These are phyloP conservation scores for Aspergillus conjunctus DNA, from an alignment of 495 filamentous ascomycete genomes.

Conservation along the genomic window DNA sequence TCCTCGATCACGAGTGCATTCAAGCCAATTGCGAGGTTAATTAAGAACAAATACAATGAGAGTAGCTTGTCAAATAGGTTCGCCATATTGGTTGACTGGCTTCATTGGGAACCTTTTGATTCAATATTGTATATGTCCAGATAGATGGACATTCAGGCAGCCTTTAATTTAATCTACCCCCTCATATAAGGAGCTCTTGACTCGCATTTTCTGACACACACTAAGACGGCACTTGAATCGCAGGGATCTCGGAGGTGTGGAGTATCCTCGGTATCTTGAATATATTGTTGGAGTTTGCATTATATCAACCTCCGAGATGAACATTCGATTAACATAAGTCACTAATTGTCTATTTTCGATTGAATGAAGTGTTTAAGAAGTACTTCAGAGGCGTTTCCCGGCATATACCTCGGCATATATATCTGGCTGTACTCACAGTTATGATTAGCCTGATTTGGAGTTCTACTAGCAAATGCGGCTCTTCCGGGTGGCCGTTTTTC, in stretches of 20 bases:
- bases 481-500: no score
- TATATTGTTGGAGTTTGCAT: no score
- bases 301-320: no score
- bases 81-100: no score
- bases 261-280: constrained; percentile 4
- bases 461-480: no score
- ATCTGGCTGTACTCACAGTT: no score
- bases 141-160: neutral
- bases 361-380: no score
- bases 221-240: neutral
- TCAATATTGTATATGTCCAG: neutral
- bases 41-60: neutral
- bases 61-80: neutral
- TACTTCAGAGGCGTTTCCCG: no score
- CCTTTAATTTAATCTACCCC: neutral
- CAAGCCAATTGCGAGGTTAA: neutral
- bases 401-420: no score
- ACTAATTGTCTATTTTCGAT: no score
- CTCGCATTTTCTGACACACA: neutral
- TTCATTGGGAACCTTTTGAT: neutral
- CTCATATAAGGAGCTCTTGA: neutral
- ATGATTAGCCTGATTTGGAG: no score
- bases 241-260: neutral
- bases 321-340: no score
- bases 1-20: neutral